Conservation (phyloP, 176 grass and related monocot genomes). For the Avena atlantica region DNA sequence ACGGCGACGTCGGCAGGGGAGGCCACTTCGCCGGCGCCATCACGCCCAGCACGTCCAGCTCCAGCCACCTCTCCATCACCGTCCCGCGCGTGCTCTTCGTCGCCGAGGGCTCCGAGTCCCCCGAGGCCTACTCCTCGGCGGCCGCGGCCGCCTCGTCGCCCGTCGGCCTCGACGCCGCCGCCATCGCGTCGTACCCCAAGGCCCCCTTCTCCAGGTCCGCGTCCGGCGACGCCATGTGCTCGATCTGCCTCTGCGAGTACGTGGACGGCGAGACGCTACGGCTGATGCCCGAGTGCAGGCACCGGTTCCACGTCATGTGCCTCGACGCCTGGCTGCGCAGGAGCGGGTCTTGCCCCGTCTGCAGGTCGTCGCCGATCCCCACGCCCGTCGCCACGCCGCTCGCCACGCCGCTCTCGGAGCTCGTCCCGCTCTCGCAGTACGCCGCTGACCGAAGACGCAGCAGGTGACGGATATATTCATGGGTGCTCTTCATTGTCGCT, state of each 20-base stretch:
- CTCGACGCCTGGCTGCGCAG: slow-evolving; percentile 80
- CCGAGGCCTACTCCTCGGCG: slow-evolving; percentile 47
- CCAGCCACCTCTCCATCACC: slow-evolving; percentile 53
- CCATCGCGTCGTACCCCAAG: slow-evolving; percentile 77
- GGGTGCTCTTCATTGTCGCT: slow-evolving; percentile 30
- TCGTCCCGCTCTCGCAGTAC: slow-evolving; percentile 84
- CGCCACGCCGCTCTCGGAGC: slow-evolving; percentile 73
- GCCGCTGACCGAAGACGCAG: slow-evolving; percentile 71
- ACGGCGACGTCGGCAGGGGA: not conserved
- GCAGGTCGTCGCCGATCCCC: slow-evolving; percentile 85
- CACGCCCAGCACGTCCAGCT: slow-evolving; percentile 43
- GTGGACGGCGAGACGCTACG: slow-evolving; percentile 77
- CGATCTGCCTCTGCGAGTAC: slow-evolving; percentile 93
- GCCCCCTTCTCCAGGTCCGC: slow-evolving; percentile 50
- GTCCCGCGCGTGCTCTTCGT: slow-evolving; percentile 83
- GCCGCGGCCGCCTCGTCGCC: slow-evolving; percentile 39
- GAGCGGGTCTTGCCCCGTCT: slow-evolving; percentile 79
- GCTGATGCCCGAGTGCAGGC: slow-evolving; percentile 81
- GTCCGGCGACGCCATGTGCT: slow-evolving; percentile 56
- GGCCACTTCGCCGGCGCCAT: slow-evolving; percentile 12
- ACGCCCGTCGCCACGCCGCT: slow-evolving; percentile 71
- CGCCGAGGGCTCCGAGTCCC: slow-evolving; percentile 65
- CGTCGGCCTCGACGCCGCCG: slow-evolving; percentile 59
- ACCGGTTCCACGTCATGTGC: slow-evolving; percentile 76
- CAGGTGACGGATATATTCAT: slow-evolving; percentile 39